These are phyloP conservation scores for Phytophthora ohioensis DNA, from an alignment of 352 stramenopile species.

Conservation along the genomic window DNA sequence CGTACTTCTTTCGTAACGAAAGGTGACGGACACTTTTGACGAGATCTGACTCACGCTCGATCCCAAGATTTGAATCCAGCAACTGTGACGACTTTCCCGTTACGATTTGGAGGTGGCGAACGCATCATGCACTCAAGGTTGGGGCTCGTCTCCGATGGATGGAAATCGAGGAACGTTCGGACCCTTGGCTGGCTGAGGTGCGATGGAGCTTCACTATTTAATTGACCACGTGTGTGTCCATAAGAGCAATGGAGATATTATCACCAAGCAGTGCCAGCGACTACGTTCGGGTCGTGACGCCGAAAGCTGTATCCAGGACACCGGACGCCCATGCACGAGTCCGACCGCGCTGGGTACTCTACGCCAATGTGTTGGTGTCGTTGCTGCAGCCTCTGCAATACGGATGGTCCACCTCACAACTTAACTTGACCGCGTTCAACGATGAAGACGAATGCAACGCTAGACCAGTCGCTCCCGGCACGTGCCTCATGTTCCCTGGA, in stretches of 20 bases:
- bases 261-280: conserved; percentile 6
- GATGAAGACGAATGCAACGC: too few relatives aligned
- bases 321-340: not conserved
- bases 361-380: conserved; percentile 12
- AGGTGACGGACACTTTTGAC: too few relatives aligned
- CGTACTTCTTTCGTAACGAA: too few relatives aligned
- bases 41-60: not conserved
- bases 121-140: not conserved
- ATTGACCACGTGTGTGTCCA: not conserved
- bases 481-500: too few relatives aligned
- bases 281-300: not conserved
- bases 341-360: conserved; percentile 7
- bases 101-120: conserved; percentile 2
- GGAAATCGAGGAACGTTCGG: conserved; percentile 1
- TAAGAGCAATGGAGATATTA: not conserved
- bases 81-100: conserved; percentile 4
- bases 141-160: not conserved
- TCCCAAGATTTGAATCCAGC: conserved; percentile 3
- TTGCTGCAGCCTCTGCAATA: not conserved
- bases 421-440: too few relatives aligned
- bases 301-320: conserved; percentile 6
- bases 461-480: too few relatives aligned
- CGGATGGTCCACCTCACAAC: too few relatives aligned
- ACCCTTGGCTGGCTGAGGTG: not conserved
- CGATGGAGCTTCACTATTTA: not conserved